phyloP scores from a whole-genome alignment of 2,329 filamentous ascomycete species.

The Laburnicola sp. region DNA sequence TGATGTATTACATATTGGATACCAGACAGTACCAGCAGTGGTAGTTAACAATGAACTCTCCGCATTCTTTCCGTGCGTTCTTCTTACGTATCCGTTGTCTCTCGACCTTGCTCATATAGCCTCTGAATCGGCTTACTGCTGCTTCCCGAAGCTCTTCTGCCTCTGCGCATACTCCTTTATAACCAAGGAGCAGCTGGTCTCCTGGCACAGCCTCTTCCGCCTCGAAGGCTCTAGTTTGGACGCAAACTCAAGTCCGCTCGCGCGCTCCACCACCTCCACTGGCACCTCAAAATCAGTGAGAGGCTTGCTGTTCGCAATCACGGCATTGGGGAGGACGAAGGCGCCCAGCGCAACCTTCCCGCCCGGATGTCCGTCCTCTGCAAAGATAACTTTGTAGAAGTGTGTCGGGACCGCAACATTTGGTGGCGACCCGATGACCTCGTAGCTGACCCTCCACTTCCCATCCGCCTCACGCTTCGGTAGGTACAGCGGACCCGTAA shows the following conservation, averaged over 20 bases:
- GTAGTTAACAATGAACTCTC: too few species aligned
- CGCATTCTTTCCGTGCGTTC: too few species aligned
- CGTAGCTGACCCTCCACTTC: constrained; percentile 95
- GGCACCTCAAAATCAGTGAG: constrained; percentile 93
- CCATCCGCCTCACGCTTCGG: constrained; percentile 84
- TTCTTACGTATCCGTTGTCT: too few species aligned
- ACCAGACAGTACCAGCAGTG: too few species aligned
- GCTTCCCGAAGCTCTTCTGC: constrained; percentile 53
- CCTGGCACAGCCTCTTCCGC: constrained; percentile 78
- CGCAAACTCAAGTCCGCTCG: constrained; percentile 89
- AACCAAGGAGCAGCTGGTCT: constrained; percentile 80
- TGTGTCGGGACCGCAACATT: constrained; percentile 96
- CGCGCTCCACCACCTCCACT: constrained; percentile 86
- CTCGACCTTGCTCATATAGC: too few species aligned
- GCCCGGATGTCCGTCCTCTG: constrained; percentile 75
- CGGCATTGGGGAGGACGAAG: constrained; percentile 92
- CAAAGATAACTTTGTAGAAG: constrained; percentile 99
- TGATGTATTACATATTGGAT: constrained; percentile 19
- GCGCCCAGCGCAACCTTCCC: constrained; percentile 78
- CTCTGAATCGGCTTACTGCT: too few species aligned
- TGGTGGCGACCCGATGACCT: constrained; percentile 91
- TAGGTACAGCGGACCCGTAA: constrained; percentile 92
- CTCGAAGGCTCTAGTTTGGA: constrained; percentile 72
- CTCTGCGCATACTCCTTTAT: constrained; percentile 75
- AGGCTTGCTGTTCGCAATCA: constrained; percentile 83